phyloP scores from a whole-genome alignment of 768 basidiomycete genomes.

The Ramaria rubella region DNA sequence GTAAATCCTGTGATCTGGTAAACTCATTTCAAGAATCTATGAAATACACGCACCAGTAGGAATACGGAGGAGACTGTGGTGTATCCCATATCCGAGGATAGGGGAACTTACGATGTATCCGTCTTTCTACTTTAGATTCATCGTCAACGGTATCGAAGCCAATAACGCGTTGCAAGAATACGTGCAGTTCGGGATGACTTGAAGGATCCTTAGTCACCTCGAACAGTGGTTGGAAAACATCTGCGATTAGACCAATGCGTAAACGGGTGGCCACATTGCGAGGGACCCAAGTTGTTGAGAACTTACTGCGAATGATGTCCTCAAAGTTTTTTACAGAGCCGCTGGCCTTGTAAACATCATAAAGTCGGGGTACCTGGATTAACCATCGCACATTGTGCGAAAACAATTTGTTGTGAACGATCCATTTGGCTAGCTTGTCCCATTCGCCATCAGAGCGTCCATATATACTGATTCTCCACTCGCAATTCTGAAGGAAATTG shows the following conservation, averaged over 20 bases:
- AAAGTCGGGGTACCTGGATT: constrained; percentile 90
- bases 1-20: constrained; percentile 59
- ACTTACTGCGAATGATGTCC: constrained; percentile 83
- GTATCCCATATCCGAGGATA: constrained; percentile 88
- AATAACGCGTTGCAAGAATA: constrained; percentile 90
- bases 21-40: background rate
- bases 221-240: constrained; percentile 88
- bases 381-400: constrained; percentile 99
- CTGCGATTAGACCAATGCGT: constrained; percentile 33
- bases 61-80: constrained; percentile 85
- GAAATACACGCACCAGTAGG: constrained; percentile 66
- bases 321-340: constrained; percentile 82
- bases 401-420: constrained; percentile 85
- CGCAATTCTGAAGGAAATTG: constrained; percentile 69
- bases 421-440: constrained; percentile 98
- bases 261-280: background rate
- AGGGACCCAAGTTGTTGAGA: background rate
- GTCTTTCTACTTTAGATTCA: constrained; percentile 87
- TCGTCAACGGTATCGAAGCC: constrained; percentile 99
- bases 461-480: constrained; percentile 97
- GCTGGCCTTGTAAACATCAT: constrained; percentile 90
- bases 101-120: constrained; percentile 91
- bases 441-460: constrained; percentile 80
- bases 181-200: constrained; percentile 88
- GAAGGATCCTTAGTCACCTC: constrained; percentile 91